A percentile compares a stretch with the other conserved stretches of the same genome.
These are phyloP conservation scores for Albifimbria verrucaria DNA, from an alignment of 2,329 filamentous ascomycete species.

Conservation along the genomic window DNA sequence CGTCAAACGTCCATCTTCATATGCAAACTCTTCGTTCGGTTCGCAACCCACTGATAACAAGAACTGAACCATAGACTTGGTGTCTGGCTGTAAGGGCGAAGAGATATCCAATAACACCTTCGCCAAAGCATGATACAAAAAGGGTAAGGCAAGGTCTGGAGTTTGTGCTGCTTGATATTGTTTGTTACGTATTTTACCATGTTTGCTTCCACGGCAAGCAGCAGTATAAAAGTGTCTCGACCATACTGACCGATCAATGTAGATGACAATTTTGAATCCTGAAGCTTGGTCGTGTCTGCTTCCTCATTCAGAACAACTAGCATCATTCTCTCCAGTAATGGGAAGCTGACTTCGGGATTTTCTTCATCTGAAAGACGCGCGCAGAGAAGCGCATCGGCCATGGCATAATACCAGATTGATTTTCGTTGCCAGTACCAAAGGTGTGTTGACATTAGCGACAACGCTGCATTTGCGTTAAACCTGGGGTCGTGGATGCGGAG, in stretches of 20 bases:
- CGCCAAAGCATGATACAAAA: not conserved
- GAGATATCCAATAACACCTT: not conserved
- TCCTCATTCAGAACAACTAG: not conserved
- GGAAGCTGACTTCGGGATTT: not conserved
- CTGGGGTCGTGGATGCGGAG: not conserved
- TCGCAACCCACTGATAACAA: not conserved
- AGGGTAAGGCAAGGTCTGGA: not conserved
- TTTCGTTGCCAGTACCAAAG: not conserved
- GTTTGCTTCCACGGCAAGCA: not conserved
- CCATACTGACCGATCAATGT: not conserved
- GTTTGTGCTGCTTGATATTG: not conserved
- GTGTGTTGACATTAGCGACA: not conserved
- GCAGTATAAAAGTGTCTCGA: not conserved
- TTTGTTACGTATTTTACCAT: not conserved
- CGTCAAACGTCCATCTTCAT: not conserved
- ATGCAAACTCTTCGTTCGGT: not conserved
- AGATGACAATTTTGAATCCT: not conserved
- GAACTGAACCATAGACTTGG: not conserved
- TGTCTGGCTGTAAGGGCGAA: not conserved
- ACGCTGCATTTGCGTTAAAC: not conserved
- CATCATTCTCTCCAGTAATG: not conserved
- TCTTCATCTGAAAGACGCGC: not conserved
- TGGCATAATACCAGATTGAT: not conserved
- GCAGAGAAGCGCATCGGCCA: not conserved
- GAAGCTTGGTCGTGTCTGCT: not conserved